Conservation (phyloP, 192 early-diverging fungal species). For the Paraglomus occultum region DNA sequence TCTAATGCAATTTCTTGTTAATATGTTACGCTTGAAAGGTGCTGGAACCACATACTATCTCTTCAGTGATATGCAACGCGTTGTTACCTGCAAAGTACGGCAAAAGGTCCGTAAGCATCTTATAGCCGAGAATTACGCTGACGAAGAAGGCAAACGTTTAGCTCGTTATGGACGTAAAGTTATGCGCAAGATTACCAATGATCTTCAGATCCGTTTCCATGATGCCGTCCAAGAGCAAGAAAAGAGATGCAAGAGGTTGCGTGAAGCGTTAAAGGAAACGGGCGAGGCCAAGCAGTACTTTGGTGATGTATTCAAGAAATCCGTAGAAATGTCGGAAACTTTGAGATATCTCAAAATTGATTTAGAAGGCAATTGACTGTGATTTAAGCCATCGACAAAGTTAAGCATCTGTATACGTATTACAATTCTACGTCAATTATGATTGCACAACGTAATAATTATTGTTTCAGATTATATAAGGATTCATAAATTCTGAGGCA, state of each 20-base stretch:
- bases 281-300: conserved; percentile 70
- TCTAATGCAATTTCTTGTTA: conserved; percentile 25
- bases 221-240: conserved; percentile 73
- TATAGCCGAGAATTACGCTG: conserved; percentile 50
- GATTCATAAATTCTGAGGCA: not conserved
- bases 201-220: conserved; percentile 67
- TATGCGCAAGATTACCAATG: conserved; percentile 67
- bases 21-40: conserved; percentile 34
- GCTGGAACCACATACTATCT: conserved; percentile 62
- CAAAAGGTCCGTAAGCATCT: conserved; percentile 52
- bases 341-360: conserved; percentile 44
- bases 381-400: conserved; percentile 26
- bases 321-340: conserved; percentile 51
- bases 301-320: conserved; percentile 57
- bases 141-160: conserved; percentile 62
- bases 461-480: not conserved
- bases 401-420: not conserved
- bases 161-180: conserved; percentile 61
- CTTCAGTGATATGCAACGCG: conserved; percentile 66
- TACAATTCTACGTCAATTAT: not conserved
- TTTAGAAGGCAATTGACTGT: conserved; percentile 27
- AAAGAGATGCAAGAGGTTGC: conserved; percentile 56
- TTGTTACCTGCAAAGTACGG: conserved; percentile 68
- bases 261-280: conserved; percentile 52
- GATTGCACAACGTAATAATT: not conserved